These are phyloP conservation scores for Malassezia furfur DNA, from an alignment of 1,284 basidiomycete genomes.

Conservation along the genomic window DNA sequence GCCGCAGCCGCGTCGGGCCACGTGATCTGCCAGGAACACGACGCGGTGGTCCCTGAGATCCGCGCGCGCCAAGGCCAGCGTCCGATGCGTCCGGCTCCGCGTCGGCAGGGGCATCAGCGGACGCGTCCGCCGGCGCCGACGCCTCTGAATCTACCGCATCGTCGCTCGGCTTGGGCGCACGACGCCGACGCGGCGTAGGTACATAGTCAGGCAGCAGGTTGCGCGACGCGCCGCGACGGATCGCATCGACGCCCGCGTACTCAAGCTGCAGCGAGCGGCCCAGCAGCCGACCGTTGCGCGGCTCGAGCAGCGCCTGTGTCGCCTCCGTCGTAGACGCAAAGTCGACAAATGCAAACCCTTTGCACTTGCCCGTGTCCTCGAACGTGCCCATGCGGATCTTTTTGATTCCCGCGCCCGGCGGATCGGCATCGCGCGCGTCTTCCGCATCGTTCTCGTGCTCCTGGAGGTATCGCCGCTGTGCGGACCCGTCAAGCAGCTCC, in stretches of 20 bases:
- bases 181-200: constrained; percentile 22
- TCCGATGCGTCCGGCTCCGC: background rate
- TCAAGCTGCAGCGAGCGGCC: constrained; percentile 79
- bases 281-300: constrained; percentile 71
- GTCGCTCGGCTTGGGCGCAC: too few species aligned
- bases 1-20: constrained; percentile 26
- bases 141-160: constrained; percentile 3
- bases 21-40: background rate
- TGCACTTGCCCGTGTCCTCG: constrained; percentile 82
- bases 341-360: constrained; percentile 96
- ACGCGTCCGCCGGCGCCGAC: constrained; percentile 11
- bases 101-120: constrained; percentile 9
- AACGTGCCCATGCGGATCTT: constrained; percentile 89
- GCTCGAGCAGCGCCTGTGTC: constrained; percentile 70
- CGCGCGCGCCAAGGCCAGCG: background rate
- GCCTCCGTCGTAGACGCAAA: constrained; percentile 71
- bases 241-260: constrained; percentile 74
- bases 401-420: constrained; percentile 58
- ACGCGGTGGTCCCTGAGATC: background rate
- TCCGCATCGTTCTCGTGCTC: constrained; percentile 48
- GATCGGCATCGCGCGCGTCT: background rate
- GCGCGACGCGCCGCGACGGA: constrained; percentile 50
- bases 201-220: constrained; percentile 20
- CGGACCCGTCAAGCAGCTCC: constrained; percentile 57
- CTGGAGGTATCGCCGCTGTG: constrained; percentile 18